phyloP scores from a whole-genome alignment of 768 basidiomycete species.

The Termitomyces sp. region DNA sequence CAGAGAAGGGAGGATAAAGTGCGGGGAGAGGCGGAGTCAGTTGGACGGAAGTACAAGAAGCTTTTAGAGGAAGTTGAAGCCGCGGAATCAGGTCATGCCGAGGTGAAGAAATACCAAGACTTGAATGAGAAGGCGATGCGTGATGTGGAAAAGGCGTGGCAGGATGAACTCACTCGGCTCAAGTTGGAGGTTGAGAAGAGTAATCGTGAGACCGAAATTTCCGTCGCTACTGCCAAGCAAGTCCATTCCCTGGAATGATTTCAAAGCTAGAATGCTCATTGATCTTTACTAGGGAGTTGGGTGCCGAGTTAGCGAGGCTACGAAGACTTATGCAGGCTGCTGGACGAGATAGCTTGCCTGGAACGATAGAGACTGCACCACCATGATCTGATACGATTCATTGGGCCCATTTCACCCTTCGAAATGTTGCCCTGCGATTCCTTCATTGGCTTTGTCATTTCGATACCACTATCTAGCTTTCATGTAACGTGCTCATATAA shows the following conservation, averaged over 20 bases:
- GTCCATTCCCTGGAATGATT: slow-evolving; percentile 18
- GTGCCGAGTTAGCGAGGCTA: slow-evolving; percentile 61
- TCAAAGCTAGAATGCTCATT: not conserved
- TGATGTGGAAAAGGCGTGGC: slow-evolving; percentile 59
- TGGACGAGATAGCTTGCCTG: slow-evolving; percentile 21
- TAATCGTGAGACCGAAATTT: slow-evolving; percentile 48
- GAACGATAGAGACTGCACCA: slow-evolving; percentile 7
- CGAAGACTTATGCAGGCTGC: slow-evolving; percentile 67
- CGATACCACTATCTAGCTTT: slow-evolving; percentile 12
- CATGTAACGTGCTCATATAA: slow-evolving; percentile 13
- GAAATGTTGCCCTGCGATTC: not conserved
- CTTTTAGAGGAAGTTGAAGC: slow-evolving; percentile 59
- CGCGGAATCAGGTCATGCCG: slow-evolving; percentile 37
- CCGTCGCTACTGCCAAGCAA: slow-evolving; percentile 57
- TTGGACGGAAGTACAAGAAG: slow-evolving; percentile 64
- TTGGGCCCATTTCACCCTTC: not conserved
- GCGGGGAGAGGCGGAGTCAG: slow-evolving; percentile 58
- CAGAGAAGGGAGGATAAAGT: slow-evolving; percentile 64
- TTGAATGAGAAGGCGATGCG: slow-evolving; percentile 43
- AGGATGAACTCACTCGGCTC: slow-evolving; percentile 48
- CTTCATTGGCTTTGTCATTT: not conserved
- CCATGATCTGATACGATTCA: slow-evolving; percentile 1
- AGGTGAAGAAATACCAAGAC: slow-evolving; percentile 43
- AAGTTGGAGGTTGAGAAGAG: slow-evolving; percentile 49
- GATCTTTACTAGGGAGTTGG: slow-evolving; percentile 37